Evolutionary conservation across 176 grass and related monocot species (phyloP), one percentile per base, ranked within the genome.

Genomic region (Lolium multiflorum): DNA sequence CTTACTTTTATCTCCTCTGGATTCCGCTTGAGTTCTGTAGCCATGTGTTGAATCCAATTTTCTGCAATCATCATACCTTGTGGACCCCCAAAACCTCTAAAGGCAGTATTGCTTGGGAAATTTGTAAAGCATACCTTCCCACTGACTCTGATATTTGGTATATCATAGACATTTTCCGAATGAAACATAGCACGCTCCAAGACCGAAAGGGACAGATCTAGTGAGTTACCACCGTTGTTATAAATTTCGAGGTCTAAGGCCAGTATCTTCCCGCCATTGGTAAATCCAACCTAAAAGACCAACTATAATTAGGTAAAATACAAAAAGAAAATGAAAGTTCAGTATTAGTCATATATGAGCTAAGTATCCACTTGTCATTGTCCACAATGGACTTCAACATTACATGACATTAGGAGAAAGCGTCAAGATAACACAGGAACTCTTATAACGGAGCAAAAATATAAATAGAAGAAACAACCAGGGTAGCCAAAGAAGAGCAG

Each of bases 51-150:
- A 87, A 98, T 92, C 96, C 96, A 98, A 67, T 98, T 95, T 83
- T 98, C 96, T 60, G 79, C 74, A 84, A 98, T 93, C 77, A 98
- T 76, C 94, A 94, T 92, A 51, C 91, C 96, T 84, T 98, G 96
- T 49, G 96, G 96, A 66, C 91, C 96, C 86, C 96, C 96, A 88
- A 98, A 98, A 57, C 96, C 96, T 82, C 96, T 87, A 81, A 98
- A 98, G 76, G 96, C 96, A 46, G 96, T 98, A 87, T 98, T 94
- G 82, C 93, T 98, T 57, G 96, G 91, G 47, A 95, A 91, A 92
- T 98, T 98, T 85, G 96, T 98, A 85, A 92, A 91, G 79, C 96
- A 98, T 51, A 95, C 91, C 90, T 92, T 87, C 21, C 96, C 96
- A 66, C 31, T 82, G 70, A 98, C 50, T 67, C 89, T 90, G 65